Percentiles rank a stretch among this genome's conserved stretches.
Evolutionary conservation across 805 yeast genomes (phyloP).

Genomic region (Candida jianshihensis): DNA sequence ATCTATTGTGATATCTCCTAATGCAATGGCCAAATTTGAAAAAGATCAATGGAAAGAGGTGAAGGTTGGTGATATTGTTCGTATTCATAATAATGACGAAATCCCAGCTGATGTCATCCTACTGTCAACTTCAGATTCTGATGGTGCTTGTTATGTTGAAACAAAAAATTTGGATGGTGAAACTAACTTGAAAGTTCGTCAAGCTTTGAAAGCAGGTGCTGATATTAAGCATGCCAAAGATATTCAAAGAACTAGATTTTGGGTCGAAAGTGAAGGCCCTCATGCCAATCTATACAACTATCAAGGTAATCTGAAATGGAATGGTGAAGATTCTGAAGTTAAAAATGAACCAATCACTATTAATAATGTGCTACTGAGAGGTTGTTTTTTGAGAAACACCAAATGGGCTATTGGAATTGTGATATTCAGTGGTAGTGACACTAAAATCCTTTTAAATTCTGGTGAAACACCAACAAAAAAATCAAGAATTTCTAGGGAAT

Average conservation of each 20-base stretch:
- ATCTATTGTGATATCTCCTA: conserved; percentile 1
- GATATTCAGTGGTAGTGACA: conserved; percentile 68
- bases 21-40: conserved; percentile 20
- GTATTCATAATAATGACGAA: conserved; percentile 69
- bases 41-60: conserved; percentile 57
- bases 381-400: conserved; percentile 72
- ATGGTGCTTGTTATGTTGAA: conserved; percentile 65
- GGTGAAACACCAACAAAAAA: conserved; percentile 75
- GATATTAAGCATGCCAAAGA: conserved; percentile 40
- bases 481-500: conserved; percentile 66
- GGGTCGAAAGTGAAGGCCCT: conserved; percentile 77
- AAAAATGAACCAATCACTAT: conserved; percentile 60
- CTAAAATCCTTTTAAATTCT: conserved; percentile 76
- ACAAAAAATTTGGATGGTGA: conserved; percentile 80
- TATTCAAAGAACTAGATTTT: conserved; percentile 42
- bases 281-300: conserved; percentile 68
- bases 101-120: conserved; percentile 70
- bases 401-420: conserved; percentile 80
- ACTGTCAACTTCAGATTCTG: conserved; percentile 57
- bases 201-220: conserved; percentile 55
- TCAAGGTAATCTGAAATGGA: conserved; percentile 57
- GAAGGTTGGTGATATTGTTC: conserved; percentile 63
- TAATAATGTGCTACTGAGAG: conserved; percentile 65
- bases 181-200: conserved; percentile 68
- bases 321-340: conserved; percentile 30